These are phyloP conservation scores for Trypanosoma platydactyli DNA, from an alignment of 208 protist genomes.

Conservation along the genomic window DNA sequence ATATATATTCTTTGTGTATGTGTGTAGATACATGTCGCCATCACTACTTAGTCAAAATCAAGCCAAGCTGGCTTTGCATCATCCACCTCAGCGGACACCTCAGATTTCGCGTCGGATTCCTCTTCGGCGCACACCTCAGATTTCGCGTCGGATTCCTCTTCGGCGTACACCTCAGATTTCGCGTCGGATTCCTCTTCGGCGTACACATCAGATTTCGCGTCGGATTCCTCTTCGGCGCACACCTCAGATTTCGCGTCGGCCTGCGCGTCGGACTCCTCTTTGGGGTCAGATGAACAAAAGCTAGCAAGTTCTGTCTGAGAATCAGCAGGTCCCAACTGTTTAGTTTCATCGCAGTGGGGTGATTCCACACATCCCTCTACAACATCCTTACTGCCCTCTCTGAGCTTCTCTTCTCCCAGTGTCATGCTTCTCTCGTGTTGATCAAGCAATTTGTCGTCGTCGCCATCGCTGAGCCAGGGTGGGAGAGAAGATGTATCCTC, in stretches of 20 bases:
- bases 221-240: background rate
- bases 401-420: background rate
- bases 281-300: no score
- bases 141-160: background rate
- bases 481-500: background rate
- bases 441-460: background rate
- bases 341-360: no score
- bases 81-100: constrained; percentile 9
- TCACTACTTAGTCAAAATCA: constrained; percentile 15
- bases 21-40: background rate
- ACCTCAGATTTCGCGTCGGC: no score
- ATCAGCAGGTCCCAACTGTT: no score
- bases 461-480: constrained; percentile 12
- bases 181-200: no score
- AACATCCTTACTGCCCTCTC: no score
- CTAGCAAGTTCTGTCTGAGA: no score
- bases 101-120: background rate
- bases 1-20: constrained; percentile 23
- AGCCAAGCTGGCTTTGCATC: constrained; percentile 17
- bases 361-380: background rate
- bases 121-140: background rate
- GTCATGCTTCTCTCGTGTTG: background rate
- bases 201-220: background rate
- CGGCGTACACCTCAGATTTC: background rate
- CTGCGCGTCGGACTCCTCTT: no score